phyloP scores from a whole-genome alignment of 2,329 filamentous ascomycete genomes.

The Eutypa lata region DNA sequence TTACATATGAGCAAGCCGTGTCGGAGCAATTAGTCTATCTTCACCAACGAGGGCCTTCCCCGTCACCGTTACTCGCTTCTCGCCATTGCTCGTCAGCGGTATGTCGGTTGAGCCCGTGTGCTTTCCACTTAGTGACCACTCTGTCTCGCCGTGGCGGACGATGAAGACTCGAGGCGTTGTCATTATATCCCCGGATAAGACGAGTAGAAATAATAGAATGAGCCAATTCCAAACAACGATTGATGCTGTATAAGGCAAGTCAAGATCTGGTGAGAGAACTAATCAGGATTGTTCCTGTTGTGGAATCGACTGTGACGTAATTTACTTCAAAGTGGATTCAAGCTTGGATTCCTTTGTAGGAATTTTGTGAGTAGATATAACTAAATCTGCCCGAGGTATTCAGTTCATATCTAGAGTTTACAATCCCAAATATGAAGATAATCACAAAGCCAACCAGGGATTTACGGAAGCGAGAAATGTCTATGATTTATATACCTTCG shows the following conservation, averaged over 20 bases:
- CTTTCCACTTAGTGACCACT: constrained; percentile 85
- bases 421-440: no score
- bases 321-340: no score
- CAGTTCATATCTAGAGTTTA: no score
- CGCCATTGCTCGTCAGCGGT: constrained; percentile 76
- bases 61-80: constrained; percentile 71
- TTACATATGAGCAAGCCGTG: constrained; percentile 78
- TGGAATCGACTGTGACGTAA: no score
- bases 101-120: constrained; percentile 89
- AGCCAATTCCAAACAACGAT: background rate
- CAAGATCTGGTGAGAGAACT: no score
- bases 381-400: no score
- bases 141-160: constrained; percentile 87
- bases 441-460: no score
- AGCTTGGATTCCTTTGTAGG: no score
- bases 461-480: no score
- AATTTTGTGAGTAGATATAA: no score
- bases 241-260: background rate
- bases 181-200: constrained; percentile 24
- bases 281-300: no score
- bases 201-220: background rate
- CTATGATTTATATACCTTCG: no score
- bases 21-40: constrained; percentile 80
- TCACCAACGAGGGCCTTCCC: constrained; percentile 80
- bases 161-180: constrained; percentile 72